Percentiles rank a stretch among this genome's conserved stretches.
These are phyloP conservation scores for Zizania palustris DNA, from an alignment of 202 grass and related monocot genomes.

Conservation along the genomic window DNA sequence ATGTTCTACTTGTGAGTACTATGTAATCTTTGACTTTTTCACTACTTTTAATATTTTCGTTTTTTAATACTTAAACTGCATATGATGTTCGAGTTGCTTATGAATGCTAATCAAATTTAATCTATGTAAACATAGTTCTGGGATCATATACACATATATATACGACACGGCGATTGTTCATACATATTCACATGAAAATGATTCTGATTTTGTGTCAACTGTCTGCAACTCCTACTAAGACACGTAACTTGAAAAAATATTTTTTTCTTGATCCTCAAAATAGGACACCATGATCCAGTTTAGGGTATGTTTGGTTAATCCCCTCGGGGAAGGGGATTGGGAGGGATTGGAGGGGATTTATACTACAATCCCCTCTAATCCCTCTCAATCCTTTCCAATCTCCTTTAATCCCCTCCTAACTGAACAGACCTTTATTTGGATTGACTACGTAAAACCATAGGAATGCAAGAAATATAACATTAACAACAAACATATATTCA, in stretches of 20 bases:
- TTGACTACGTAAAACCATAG: not conserved
- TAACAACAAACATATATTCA: not conserved
- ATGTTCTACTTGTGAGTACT: slow-evolving; percentile 85
- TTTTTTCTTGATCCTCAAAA: not conserved
- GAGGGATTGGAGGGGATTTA: too few species aligned
- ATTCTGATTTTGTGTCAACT: not conserved
- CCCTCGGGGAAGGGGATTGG: too few species aligned
- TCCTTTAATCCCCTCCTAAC: too few species aligned
- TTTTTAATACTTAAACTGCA: slow-evolving; percentile 12
- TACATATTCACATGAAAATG: not conserved
- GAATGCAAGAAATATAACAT: not conserved
- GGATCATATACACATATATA: not conserved
- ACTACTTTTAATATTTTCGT: not conserved
- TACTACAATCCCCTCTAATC: too few species aligned
- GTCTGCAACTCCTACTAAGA: not conserved
- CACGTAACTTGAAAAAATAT: not conserved
- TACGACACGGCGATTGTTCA: not conserved
- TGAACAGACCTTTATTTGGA: too few species aligned
- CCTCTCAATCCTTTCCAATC: too few species aligned
- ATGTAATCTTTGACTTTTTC: not conserved
- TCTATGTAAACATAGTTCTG: slow-evolving; percentile 24
- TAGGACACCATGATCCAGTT: not conserved
- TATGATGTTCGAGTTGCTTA: slow-evolving; percentile 13
- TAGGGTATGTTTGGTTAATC: too few species aligned
- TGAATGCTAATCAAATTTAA: slow-evolving; percentile 23